phyloP scores from a whole-genome alignment of 202 grass and related monocot species.

The Panicum virgatum region DNA sequence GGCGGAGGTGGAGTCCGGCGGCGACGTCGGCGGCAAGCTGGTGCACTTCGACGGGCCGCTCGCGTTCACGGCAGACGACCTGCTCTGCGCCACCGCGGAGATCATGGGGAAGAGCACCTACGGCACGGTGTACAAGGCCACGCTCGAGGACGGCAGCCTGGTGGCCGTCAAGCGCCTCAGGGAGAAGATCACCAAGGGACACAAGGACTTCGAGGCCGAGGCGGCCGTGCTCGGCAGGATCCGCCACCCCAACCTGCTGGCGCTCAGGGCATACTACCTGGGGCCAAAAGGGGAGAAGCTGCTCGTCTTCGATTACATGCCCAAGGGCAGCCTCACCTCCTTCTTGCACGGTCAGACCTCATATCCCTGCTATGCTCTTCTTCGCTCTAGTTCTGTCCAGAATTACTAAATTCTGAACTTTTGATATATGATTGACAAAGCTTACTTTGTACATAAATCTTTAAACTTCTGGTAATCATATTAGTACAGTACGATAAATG shows the following conservation, averaged over 20 bases:
- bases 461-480: not conserved
- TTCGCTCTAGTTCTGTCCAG: not conserved
- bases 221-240: conserved; percentile 50
- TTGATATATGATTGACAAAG: not conserved
- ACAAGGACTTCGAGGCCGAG: conserved; percentile 31
- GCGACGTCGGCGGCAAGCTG: conserved; percentile 52
- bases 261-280: conserved; percentile 59
- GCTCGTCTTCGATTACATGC: conserved; percentile 41
- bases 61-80: conserved; percentile 62
- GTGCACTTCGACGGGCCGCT: conserved; percentile 65
- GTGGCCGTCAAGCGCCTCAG: conserved; percentile 8
- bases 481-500: not conserved
- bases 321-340: conserved; percentile 46
- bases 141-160: conserved; percentile 13
- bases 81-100: conserved; percentile 38
- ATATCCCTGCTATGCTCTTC: not conserved
- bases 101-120: conserved; percentile 27
- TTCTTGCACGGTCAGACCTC: conserved; percentile 57
- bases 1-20: conserved; percentile 13
- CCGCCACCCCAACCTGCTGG: conserved; percentile 50
- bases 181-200: conserved; percentile 28
- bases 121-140: conserved; percentile 19
- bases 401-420: not conserved
- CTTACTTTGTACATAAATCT: not conserved
- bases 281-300: conserved; percentile 73